Conservation (phyloP, 1,284 basidiomycete genomes). For the Cryptococcus hybrid region DNA sequence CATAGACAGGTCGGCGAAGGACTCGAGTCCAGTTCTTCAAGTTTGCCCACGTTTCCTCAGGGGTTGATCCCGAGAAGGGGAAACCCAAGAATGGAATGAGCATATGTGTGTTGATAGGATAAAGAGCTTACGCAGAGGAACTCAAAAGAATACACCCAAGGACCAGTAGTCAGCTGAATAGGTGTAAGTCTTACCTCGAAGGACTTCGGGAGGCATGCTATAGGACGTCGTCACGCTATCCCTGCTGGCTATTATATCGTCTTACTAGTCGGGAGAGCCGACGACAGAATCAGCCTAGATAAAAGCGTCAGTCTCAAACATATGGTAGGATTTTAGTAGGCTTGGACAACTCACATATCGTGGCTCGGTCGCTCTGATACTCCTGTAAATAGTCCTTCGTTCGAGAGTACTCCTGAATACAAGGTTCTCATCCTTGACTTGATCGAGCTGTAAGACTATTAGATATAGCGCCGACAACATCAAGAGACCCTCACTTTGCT, state of each 20-base stretch:
- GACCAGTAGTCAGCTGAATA: conserved; percentile 99
- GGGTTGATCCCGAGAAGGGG: conserved; percentile 91
- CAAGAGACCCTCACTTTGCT: conserved; percentile 62
- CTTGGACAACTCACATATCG: conserved; percentile 58
- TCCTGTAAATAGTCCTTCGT: conserved; percentile 90
- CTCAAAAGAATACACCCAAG: conserved; percentile 96
- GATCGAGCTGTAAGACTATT: conserved; percentile 67
- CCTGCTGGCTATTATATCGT: neutral
- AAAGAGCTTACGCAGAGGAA: conserved; percentile 62
- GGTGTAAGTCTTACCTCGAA: conserved; percentile 90
- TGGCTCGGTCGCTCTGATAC: conserved; percentile 84
- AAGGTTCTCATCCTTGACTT: conserved; percentile 91
- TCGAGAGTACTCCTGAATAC: conserved; percentile 92
- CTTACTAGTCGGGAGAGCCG: conserved; percentile 90
- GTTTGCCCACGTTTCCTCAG: conserved; percentile 99
- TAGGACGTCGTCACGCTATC: neutral
- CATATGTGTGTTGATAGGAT: conserved; percentile 22
- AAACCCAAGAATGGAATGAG: conserved; percentile 56
- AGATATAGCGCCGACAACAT: neutral
- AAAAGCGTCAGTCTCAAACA: neutral
- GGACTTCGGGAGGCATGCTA: conserved; percentile 67
- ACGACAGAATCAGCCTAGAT: conserved; percentile 87
- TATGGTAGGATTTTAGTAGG: no score
- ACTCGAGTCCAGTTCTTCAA: conserved; percentile 97
- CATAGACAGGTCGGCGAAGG: conserved; percentile 87